phyloP scores from a whole-genome alignment of 192 early-diverging fungal species.

The Coemansia sp. region DNA sequence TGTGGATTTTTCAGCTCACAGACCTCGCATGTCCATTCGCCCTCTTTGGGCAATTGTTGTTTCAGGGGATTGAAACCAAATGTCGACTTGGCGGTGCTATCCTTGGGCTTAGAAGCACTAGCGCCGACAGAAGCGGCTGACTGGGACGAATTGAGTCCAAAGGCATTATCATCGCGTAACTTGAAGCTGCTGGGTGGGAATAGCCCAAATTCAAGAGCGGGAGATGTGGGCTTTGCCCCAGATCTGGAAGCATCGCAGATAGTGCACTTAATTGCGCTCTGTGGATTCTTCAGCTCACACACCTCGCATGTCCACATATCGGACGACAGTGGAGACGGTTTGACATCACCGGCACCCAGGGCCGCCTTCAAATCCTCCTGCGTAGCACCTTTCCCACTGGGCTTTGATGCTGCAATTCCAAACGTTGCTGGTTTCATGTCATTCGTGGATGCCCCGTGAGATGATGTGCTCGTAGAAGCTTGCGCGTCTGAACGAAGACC shows the following conservation, averaged over 20 bases:
- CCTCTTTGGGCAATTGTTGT: too few relatives aligned
- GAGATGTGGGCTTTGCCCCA: not conserved
- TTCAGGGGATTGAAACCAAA: too few relatives aligned
- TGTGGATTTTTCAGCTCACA: constrained; percentile 30
- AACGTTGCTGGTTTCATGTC: not conserved
- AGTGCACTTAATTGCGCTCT: constrained; percentile 12
- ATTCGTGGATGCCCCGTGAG: not conserved
- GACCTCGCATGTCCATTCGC: constrained; percentile 44
- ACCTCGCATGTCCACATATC: constrained; percentile 39
- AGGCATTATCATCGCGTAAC: too few relatives aligned
- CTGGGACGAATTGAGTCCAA: too few relatives aligned
- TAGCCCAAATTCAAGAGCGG: too few relatives aligned
- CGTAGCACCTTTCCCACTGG: constrained; percentile 18
- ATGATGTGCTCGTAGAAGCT: not conserved
- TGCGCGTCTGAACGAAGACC: not conserved
- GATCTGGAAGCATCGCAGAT: constrained; percentile 37
- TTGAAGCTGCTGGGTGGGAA: too few relatives aligned
- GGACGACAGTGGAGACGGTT: not conserved
- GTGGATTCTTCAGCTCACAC: constrained; percentile 30
- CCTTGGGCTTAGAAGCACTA: too few relatives aligned
- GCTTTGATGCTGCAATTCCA: constrained; percentile 9
- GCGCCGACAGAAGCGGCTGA: too few relatives aligned
- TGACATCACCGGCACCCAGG: not conserved
- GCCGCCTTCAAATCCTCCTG: not conserved
- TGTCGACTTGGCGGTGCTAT: too few relatives aligned